These are phyloP conservation scores for Coprinellus aureogranulatus DNA, from an alignment of 768 basidiomycete species.

Conservation along the genomic window DNA sequence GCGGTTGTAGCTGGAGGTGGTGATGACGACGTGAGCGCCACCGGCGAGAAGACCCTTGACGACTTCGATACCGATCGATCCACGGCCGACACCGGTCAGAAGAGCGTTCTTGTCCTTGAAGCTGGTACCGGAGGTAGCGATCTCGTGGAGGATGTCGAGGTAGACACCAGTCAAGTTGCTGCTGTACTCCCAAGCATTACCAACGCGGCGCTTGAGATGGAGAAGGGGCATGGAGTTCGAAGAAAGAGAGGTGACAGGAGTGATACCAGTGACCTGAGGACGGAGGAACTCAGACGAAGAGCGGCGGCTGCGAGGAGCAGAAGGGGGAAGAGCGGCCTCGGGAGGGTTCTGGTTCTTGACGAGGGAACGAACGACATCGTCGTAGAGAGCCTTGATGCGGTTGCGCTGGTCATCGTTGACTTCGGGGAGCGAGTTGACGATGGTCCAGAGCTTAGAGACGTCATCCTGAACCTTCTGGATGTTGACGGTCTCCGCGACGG, in stretches of 20 bases:
- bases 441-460: slow-evolving; percentile 93
- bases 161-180: slow-evolving; percentile 95
- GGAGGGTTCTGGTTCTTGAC: slow-evolving; percentile 79
- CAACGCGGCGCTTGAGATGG: slow-evolving; percentile 95
- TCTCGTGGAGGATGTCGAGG: slow-evolving; percentile 95
- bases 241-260: slow-evolving; percentile 69
- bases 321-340: slow-evolving; percentile 52
- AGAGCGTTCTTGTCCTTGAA: slow-evolving; percentile 99
- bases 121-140: slow-evolving; percentile 96
- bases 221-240: slow-evolving; percentile 92
- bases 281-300: slow-evolving; percentile 97
- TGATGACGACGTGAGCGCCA: slow-evolving; percentile 94
- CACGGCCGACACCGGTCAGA: slow-evolving; percentile 95
- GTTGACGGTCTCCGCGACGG: slow-evolving; percentile 79
- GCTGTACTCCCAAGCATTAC: slow-evolving; percentile 93
- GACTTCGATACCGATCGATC: slow-evolving; percentile 96
- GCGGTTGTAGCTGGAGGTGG: slow-evolving; percentile 95
- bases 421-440: slow-evolving; percentile 95
- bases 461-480: slow-evolving; percentile 98
- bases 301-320: slow-evolving; percentile 68
- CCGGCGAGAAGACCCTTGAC: slow-evolving; percentile 95
- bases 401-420: slow-evolving; percentile 97
- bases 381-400: slow-evolving; percentile 90
- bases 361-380: slow-evolving; percentile 92
- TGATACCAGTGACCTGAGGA: slow-evolving; percentile 74